Evolutionary conservation across 495 filamentous ascomycete species (phyloP).

Genomic region (Ascodesmis nigricans): DNA sequence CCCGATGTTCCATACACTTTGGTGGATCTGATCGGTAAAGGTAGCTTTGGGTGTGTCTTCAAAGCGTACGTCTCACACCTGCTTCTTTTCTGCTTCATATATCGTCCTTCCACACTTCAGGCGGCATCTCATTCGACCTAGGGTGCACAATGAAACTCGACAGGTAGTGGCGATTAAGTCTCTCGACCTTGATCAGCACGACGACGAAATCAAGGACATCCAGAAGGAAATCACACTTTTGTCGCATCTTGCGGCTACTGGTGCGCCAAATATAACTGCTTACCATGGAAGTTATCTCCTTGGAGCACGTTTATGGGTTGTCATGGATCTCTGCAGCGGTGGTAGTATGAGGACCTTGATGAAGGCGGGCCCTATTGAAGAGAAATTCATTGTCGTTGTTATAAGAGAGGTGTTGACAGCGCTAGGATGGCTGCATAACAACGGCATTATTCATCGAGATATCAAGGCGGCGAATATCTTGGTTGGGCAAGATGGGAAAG

Average conservation of each 20-base stretch:
- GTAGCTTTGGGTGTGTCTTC: slow-evolving; percentile 86
- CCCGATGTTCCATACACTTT: slow-evolving; percentile 42
- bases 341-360: slow-evolving; percentile 81
- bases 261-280: slow-evolving; percentile 76
- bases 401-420: slow-evolving; percentile 70
- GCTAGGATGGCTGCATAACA: slow-evolving; percentile 67
- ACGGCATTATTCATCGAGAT: slow-evolving; percentile 87
- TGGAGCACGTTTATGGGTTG: slow-evolving; percentile 78
- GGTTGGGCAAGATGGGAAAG: slow-evolving; percentile 61
- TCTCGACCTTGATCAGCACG: slow-evolving; percentile 75
- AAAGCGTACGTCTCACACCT: slow-evolving; percentile 35
- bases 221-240: slow-evolving; percentile 76
- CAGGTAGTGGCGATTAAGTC: slow-evolving; percentile 79
- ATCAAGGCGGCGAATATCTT: slow-evolving; percentile 88
- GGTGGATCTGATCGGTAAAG: slow-evolving; percentile 80
- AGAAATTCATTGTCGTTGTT: slow-evolving; percentile 78
- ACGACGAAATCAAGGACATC: slow-evolving; percentile 54
- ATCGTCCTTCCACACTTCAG: not conserved
- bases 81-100: not conserved
- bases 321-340: slow-evolving; percentile 86
- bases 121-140: slow-evolving; percentile 9
- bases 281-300: slow-evolving; percentile 72
- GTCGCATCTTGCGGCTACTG: slow-evolving; percentile 58
- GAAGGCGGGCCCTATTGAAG: slow-evolving; percentile 52
- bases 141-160: slow-evolving; percentile 33